Percentiles rank a stretch among this genome's conserved stretches.
These are phyloP conservation scores for Colletotrichum spinosum DNA, from an alignment of 2,329 filamentous ascomycete genomes.

Conservation along the genomic window DNA sequence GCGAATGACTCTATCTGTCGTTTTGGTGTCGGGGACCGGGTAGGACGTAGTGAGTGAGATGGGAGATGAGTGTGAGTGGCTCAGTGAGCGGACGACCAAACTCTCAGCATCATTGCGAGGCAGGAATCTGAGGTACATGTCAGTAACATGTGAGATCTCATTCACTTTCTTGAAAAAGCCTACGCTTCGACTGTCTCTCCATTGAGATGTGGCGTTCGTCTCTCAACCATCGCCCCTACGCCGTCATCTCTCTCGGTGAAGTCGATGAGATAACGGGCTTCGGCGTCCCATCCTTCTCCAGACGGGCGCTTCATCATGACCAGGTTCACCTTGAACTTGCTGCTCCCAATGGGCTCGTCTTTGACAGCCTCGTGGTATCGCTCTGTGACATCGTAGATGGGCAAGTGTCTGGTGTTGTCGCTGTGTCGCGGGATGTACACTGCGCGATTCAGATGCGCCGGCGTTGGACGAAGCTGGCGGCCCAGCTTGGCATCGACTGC, in stretches of 20 bases:
- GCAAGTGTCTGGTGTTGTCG: slow-evolving; percentile 27
- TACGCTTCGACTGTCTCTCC: slow-evolving; percentile 22
- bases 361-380: slow-evolving; percentile 25
- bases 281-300: slow-evolving; percentile 34
- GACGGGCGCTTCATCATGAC: slow-evolving; percentile 31
- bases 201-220: background rate
- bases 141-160: background rate
- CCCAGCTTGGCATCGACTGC: slow-evolving; percentile 17
- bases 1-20: background rate
- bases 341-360: slow-evolving; percentile 25
- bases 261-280: slow-evolving; percentile 36
- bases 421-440: slow-evolving; percentile 33
- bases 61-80: background rate
- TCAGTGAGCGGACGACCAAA: slow-evolving; percentile 15
- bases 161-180: background rate
- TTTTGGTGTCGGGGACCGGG: slow-evolving; percentile 12
- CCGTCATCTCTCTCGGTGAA: background rate
- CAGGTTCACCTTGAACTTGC: slow-evolving; percentile 33
- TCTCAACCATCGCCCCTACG: background rate
- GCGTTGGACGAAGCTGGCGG: slow-evolving; percentile 16
- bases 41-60: slow-evolving; percentile 5
- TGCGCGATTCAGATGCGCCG: slow-evolving; percentile 33
- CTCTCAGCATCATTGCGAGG: background rate
- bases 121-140: slow-evolving; percentile 1
- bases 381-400: slow-evolving; percentile 35